Evolutionary conservation across 805 yeast species (phyloP).

Genomic region (Pichia heedii): DNA sequence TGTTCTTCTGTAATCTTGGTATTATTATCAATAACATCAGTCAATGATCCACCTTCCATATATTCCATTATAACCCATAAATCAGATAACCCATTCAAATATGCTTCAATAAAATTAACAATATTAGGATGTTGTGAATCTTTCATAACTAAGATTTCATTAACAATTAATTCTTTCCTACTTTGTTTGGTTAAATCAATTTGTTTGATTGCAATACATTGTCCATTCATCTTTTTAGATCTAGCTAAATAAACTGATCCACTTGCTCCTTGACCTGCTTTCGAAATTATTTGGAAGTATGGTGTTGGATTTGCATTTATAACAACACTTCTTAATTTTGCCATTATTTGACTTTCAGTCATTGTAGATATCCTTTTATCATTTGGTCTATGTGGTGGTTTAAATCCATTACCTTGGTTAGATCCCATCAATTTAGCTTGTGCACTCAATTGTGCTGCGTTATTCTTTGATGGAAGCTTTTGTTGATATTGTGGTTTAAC

Average conservation of each 20-base stretch:
- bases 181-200: conserved; percentile 90
- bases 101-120: conserved; percentile 90
- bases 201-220: conserved; percentile 90
- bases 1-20: conserved; percentile 73
- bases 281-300: conserved; percentile 63
- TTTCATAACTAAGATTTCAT: conserved; percentile 94
- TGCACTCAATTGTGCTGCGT: conserved; percentile 19
- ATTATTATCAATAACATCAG: conserved; percentile 91
- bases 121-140: conserved; percentile 91
- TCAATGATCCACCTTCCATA: conserved; percentile 98
- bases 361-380: conserved; percentile 51
- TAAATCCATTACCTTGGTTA: not conserved
- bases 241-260: conserved; percentile 91
- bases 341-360: conserved; percentile 83
- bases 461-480: conserved; percentile 4
- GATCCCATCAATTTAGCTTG: conserved; percentile 12
- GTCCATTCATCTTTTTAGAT: conserved; percentile 39
- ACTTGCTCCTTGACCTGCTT: conserved; percentile 96
- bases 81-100: conserved; percentile 67
- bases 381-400: conserved; percentile 17
- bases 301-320: conserved; percentile 81
- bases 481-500: not conserved
- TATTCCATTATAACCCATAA: conserved; percentile 99
- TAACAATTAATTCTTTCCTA: conserved; percentile 87
- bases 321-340: conserved; percentile 74